Evolutionary conservation across 768 basidiomycete genomes (phyloP).

Genomic region (Kwoniella europaea): DNA sequence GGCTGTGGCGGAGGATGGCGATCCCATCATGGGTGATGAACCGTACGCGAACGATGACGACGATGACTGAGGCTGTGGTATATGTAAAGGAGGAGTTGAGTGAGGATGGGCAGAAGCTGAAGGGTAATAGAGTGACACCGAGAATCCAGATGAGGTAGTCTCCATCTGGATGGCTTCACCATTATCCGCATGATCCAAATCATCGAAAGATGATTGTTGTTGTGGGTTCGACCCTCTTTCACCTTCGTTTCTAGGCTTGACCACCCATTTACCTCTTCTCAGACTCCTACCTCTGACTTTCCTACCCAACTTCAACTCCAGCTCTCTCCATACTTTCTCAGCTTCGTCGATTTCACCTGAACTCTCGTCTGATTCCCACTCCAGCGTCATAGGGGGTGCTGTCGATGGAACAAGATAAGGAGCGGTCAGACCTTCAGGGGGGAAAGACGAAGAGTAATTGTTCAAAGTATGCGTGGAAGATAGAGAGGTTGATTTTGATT

Average conservation of each 20-base stretch:
- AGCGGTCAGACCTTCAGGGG: background rate
- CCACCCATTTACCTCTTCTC: slow-evolving; percentile 26
- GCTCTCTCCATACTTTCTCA: slow-evolving; percentile 21
- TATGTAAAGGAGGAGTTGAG: background rate
- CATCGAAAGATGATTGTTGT: background rate
- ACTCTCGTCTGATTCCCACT: slow-evolving; percentile 28
- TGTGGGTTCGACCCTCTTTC: background rate
- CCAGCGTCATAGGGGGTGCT: slow-evolving; percentile 22
- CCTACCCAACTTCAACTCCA: slow-evolving; percentile 22
- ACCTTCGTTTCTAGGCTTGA: slow-evolving; percentile 12
- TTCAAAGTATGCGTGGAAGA: background rate
- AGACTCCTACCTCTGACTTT: slow-evolving; percentile 12
- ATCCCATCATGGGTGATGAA: background rate
- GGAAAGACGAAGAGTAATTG: background rate
- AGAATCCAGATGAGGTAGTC: slow-evolving; percentile 20
- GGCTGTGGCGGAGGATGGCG: slow-evolving; percentile 18
- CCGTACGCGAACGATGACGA: slow-evolving; percentile 7
- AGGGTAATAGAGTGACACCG: slow-evolving; percentile 15
- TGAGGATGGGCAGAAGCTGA: background rate
- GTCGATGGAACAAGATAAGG: slow-evolving; percentile 18
- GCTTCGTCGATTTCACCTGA: slow-evolving; percentile 21
- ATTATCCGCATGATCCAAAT: background rate
- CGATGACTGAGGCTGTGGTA: background rate
- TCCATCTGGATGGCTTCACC: slow-evolving; percentile 4
- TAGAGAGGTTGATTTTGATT: background rate